Evolutionary conservation across 2,329 filamentous ascomycete species (phyloP), one percentile per base, ranked within the genome.

Genomic region (Cryoendolithus antarcticus): DNA sequence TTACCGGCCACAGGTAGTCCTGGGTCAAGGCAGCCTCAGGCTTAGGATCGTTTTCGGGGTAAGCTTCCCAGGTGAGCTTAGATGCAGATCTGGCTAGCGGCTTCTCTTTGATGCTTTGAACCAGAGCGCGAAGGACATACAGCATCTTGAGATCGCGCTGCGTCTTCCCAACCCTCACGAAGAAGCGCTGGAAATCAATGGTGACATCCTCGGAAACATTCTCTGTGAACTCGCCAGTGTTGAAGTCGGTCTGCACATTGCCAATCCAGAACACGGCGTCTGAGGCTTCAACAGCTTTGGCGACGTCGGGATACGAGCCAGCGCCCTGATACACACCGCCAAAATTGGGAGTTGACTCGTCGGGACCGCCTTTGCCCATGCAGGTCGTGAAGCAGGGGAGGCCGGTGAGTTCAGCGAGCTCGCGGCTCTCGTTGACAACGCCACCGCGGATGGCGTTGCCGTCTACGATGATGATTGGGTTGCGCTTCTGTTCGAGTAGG

Each of bases 41-140:
- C 24, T 27, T 35, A 0, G 56, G 55, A 9, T 53, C 45, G 28
- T 51, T 44, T 36, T 62, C 58, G 1, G 46, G 50, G 3, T 55
- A 41, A 4, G 66, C 64, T 32, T 67, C 60, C 7, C 70, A 63
- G 46, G 78, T 77, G 43, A 62, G 58, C 8, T 61, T 61, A 1
- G 75, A n/a, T 4, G 32, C 34, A 9, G 24, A 72, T 3, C 71
- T 64, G 35, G 71, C 72, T 37, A 89, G 68, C 48, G 42, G 40
- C 7, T n/a, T 19, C 29, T 74, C 66, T 33, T 63, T 63, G 29
- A 77, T 54, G 31, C 70, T 67, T 8, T 76, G 62, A 24, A 79
- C 71, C 13, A 93, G 60, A 56, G 84, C 84, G 44, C 70, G 71
- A 28, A 95, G 69, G 11, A 93, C 82, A 36, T 81, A 79, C 43